Evolutionary conservation across 192 early-diverging fungal species (phyloP), one percentile per base, ranked within the genome.

Genomic region (Coemansia sp.): DNA sequence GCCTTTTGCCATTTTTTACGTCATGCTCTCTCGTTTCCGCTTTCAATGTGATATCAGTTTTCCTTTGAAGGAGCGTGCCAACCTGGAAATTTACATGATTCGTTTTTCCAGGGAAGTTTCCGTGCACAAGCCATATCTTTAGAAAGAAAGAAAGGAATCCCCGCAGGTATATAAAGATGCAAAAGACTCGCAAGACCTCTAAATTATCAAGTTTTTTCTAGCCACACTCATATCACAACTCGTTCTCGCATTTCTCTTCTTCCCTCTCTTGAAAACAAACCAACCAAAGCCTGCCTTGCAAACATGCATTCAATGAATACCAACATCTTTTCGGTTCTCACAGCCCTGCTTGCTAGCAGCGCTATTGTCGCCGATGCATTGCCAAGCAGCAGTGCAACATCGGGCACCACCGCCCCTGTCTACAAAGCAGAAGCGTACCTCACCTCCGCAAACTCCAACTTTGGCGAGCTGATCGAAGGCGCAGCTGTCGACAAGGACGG

Each of bases 391-490:
- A n/a, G n/a, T n/a, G n/a, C n/a, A n/a, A n/a, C n/a, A 2, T 42
- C 42, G 15, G 20, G 38, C 11, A 14, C 15, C 4, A 29, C 0
- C 30, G 59, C 50, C 27, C 45, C 59, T 5, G 25, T 50, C 19
- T 36, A 52, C 52, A 3, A 58, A 2, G 72, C 81, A 27, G 57
- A 52, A 38, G 44, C 76, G 27, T 75, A 65, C 11, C n/a, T 82
- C 11, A 56, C 61, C 7, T 48, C 72, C 2, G 31, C 25, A n/a
- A 31, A 53, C 30, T 59, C 81, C 6, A 48, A 55, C 67, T 85
- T 85, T 52, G 84, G 84, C 41, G 25, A 74, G 1, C 27, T 54
- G 33, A 86, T 86, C 45, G 84, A 86, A 62, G 84, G 84, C 27
- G 79, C 79, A 4, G 82, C 65, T 25, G 82, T 83, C 19, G 82